Base-by-base conservation (phyloP, 306 rosid genomes). In the Trichosanthes truncata region DNA sequence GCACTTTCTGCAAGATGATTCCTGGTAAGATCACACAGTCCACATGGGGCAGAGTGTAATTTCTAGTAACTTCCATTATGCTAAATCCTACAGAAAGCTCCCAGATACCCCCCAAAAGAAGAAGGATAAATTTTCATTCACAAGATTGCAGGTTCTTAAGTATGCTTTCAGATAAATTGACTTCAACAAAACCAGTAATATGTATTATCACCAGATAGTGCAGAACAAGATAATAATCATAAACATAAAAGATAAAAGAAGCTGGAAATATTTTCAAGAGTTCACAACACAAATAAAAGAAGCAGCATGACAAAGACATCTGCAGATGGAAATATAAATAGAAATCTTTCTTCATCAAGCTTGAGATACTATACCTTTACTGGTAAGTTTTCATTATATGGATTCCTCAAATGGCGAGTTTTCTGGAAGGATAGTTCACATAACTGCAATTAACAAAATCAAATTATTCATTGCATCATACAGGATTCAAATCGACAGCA, bases 351-450 rank as follows among this genome's bases (percentile, higher is more conserved):
- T 17, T 45, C 15, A 29, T 73, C 51, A 72, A 46, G 79, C 25
- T 78, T 69, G 78, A 81, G 82, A 81, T 61, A 72, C 29, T 31
- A 66, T 91, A 96, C 99, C 99, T 96, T 96, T 56, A 96, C 99
- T 33, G 99, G 99, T 84, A 96, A 88, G 88, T 96, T 96, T 85
- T 96, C 99, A 81, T 96, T 96, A 87, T 88, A 96, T 14, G 99
- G 99, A 83, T 96, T 96, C 91, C 97, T 90, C 83, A 96, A 86
- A 84, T 93, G 97, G 29, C 99, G 98, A 18, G 99, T 96, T 87
- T 96, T 96, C 89, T 96, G 98, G 85, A 96, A 96, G 81, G 99
- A 91, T 38, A 96, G 84, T 81, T 96, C 99, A 84, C 99, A 96
- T 84, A 96, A 86, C 99, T 96, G 94, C 97, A 87, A 20, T 79